Conservation (phyloP, 768 basidiomycete species). For the Hypholoma fasciculare region DNA sequence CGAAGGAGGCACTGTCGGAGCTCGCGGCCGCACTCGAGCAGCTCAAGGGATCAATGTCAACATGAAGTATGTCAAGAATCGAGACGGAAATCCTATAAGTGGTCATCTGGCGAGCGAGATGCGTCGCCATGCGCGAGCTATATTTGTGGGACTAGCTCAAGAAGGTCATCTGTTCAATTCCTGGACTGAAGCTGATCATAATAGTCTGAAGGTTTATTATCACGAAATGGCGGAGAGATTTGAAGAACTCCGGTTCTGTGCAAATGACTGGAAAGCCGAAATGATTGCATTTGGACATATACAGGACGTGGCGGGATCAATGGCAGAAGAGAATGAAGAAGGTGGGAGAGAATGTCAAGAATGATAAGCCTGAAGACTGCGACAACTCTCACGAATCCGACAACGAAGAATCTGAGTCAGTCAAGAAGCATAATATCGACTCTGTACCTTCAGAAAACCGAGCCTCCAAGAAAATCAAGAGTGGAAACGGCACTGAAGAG, state of each 20-base stretch:
- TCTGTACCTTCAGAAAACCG: background rate
- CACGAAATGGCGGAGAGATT: background rate
- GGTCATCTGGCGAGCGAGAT: background rate
- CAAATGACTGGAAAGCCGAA: background rate
- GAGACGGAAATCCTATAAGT: background rate
- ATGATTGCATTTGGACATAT: background rate
- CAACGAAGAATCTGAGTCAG: background rate
- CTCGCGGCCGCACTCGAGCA: background rate
- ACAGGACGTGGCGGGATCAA: background rate
- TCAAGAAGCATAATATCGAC: background rate
- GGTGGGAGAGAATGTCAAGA: background rate
- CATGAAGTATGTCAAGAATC: background rate
- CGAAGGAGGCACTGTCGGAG: background rate
- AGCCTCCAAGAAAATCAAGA: background rate
- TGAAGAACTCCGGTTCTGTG: background rate
- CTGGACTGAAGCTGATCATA: background rate
- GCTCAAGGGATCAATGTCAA: background rate
- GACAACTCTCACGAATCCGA: background rate
- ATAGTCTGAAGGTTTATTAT: background rate
- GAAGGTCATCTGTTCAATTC: background rate
- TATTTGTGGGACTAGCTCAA: background rate
- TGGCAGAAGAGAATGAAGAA: background rate
- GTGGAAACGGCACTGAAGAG: background rate
- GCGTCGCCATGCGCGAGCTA: background rate
- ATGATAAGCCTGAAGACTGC: background rate